These are phyloP conservation scores for Pythium insidiosum DNA, from an alignment of 352 stramenopile species.

Conservation along the genomic window DNA sequence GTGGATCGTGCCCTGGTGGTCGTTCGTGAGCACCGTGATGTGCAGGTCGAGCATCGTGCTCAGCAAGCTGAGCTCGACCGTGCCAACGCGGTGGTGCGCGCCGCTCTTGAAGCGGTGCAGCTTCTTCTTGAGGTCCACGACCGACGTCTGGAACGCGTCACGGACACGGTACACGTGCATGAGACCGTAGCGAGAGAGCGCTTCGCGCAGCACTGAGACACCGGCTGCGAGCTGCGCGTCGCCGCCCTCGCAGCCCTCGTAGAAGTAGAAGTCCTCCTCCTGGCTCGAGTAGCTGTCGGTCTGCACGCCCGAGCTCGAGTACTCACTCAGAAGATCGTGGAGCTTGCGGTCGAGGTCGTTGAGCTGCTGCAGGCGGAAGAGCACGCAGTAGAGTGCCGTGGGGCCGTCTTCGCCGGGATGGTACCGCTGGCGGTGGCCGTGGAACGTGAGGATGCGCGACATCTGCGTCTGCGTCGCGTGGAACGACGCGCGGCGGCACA, in stretches of 20 bases:
- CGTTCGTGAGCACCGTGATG: slow-evolving; percentile 72
- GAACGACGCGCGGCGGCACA: slow-evolving; percentile 67
- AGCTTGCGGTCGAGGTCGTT: slow-evolving; percentile 70
- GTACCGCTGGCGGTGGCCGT: slow-evolving; percentile 36
- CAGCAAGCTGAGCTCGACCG: slow-evolving; percentile 61
- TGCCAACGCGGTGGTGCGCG: slow-evolving; percentile 43
- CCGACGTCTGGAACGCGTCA: slow-evolving; percentile 36
- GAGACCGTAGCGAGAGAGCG: slow-evolving; percentile 61
- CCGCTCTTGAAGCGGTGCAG: slow-evolving; percentile 69
- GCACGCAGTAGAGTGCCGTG: slow-evolving; percentile 54
- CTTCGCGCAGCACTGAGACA: slow-evolving; percentile 50
- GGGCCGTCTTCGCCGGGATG: slow-evolving; percentile 23
- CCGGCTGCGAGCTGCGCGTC: slow-evolving; percentile 22
- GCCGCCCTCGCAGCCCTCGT: slow-evolving; percentile 4
- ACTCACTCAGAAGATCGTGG: slow-evolving; percentile 41
- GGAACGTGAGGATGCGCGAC: slow-evolving; percentile 47
- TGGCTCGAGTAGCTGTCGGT: slow-evolving; percentile 4
- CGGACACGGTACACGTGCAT: slow-evolving; percentile 51
- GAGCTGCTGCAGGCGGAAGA: slow-evolving; percentile 54
- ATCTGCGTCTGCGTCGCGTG: slow-evolving; percentile 45
- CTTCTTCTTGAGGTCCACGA: slow-evolving; percentile 70
- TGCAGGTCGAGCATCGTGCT: slow-evolving; percentile 69
- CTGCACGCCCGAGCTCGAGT: slow-evolving; percentile 5
- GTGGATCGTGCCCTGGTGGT: slow-evolving; percentile 63
- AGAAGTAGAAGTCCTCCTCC: slow-evolving; percentile 1